These are phyloP conservation scores for Leccinum fibrillosum DNA, from an alignment of 768 basidiomycete genomes.

Conservation along the genomic window DNA sequence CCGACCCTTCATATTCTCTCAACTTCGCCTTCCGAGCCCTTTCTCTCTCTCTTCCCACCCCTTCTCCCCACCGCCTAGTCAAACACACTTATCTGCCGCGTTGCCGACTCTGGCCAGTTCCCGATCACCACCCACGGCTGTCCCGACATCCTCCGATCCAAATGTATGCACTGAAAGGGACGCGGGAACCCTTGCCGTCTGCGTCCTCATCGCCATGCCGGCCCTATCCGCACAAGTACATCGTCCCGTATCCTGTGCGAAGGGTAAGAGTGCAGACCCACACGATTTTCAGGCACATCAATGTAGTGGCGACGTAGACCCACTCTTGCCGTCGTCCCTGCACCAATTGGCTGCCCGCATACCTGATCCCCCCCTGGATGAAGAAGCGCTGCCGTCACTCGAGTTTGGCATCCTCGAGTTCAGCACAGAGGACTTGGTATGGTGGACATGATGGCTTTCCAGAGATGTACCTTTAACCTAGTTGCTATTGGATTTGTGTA, in stretches of 20 bases:
- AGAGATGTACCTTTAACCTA: not conserved
- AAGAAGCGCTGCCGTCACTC: slow-evolving; percentile 3
- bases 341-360: not conserved
- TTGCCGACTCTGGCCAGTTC: not conserved
- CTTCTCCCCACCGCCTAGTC: not conserved
- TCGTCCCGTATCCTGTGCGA: slow-evolving; percentile 1
- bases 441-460: not conserved
- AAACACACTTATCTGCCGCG: not conserved
- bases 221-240: slow-evolving; percentile 5
- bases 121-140: not conserved
- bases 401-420: slow-evolving; percentile 19
- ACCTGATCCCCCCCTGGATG: not conserved
- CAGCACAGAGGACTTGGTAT: slow-evolving; percentile 3
- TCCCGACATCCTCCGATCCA: not conserved
- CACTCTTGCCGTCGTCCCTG: slow-evolving; percentile 1
- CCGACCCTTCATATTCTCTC: slow-evolving; percentile 7
- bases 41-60: not conserved
- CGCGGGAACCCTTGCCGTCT: slow-evolving; percentile 8
- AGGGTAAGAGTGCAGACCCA: slow-evolving; percentile 15
- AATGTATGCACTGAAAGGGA: not conserved
- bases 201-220: slow-evolving; percentile 24
- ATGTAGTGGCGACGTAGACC: not conserved
- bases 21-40: slow-evolving; percentile 4
- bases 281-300: slow-evolving; percentile 6
- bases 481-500: not conserved